A percentile compares a stretch with the other conserved stretches of the same genome.
Evolutionary conservation across 148 eudicot genomes (phyloP).

Genomic region (Fagopyrum tataricum): DNA sequence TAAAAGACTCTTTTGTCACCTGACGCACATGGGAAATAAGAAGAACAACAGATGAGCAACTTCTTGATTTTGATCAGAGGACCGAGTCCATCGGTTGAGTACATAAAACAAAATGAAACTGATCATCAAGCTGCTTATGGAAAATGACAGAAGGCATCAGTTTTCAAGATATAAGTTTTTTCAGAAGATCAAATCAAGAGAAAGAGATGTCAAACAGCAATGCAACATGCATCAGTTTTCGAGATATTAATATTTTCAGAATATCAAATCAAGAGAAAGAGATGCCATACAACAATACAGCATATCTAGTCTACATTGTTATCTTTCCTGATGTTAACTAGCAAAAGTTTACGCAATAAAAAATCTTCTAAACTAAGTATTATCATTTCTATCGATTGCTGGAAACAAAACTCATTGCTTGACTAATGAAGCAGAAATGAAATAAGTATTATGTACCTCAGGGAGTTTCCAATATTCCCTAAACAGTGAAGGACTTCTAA

Average conservation of each 20-base stretch:
- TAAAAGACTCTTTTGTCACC: slow-evolving; percentile 88
- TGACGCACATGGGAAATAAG: slow-evolving; percentile 21
- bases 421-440: background rate
- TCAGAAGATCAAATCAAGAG: background rate
- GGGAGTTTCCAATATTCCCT: slow-evolving; percentile 95
- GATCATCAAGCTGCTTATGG: background rate
- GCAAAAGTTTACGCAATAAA: background rate
- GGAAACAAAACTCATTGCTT: background rate
- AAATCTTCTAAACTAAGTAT: background rate
- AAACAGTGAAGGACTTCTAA: slow-evolving; percentile 87
- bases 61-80: background rate
- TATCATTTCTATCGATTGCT: background rate
- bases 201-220: background rate
- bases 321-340: background rate
- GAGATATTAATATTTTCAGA: background rate
- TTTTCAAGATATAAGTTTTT: background rate
- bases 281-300: background rate
- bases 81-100: background rate
- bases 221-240: background rate
- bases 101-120: background rate
- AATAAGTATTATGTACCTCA: slow-evolving; percentile 37
- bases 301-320: background rate
- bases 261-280: background rate
- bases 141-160: background rate
- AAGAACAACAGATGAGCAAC: background rate